These are phyloP conservation scores for Trichoderma orchidacearum DNA, from an alignment of 495 filamentous ascomycete species.

Conservation along the genomic window DNA sequence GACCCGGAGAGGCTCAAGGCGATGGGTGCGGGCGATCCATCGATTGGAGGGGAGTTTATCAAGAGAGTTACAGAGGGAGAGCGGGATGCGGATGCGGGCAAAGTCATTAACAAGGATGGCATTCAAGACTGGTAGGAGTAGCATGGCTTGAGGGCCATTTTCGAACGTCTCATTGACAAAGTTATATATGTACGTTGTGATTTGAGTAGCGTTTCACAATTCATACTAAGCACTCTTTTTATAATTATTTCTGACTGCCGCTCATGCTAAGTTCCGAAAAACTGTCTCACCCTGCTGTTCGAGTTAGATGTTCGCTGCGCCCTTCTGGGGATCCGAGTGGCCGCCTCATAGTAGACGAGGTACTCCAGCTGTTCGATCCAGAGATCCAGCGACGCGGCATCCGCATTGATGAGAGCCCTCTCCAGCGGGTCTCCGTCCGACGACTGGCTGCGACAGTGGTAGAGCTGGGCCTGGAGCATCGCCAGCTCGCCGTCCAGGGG, in stretches of 20 bases:
- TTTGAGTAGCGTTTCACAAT: no score
- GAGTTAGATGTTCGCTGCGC: background rate
- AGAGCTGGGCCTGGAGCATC: background rate
- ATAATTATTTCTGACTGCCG: no score
- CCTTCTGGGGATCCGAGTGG: background rate
- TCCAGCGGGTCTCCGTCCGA: background rate
- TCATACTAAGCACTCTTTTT: no score
- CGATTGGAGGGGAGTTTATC: slow-evolving; percentile 28
- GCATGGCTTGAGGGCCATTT: no score
- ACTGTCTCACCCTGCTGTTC: no score
- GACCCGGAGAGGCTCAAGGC: background rate
- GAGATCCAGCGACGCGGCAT: background rate
- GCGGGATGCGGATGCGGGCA: slow-evolving; percentile 33
- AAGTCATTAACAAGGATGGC: slow-evolving; percentile 17
- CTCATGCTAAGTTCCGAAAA: no score
- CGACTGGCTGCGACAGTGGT: background rate
- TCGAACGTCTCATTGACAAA: no score
- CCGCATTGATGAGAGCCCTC: background rate
- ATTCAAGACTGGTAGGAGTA: slow-evolving; percentile 27
- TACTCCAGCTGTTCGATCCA: slow-evolving; percentile 2
- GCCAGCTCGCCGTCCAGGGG: background rate
- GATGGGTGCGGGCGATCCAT: slow-evolving; percentile 27
- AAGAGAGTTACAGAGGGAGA: slow-evolving; percentile 30
- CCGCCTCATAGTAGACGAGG: background rate
- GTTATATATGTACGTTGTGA: no score